Conservation (phyloP, 441 rosid genomes). For the Pelargonium myrrhifolium region DNA sequence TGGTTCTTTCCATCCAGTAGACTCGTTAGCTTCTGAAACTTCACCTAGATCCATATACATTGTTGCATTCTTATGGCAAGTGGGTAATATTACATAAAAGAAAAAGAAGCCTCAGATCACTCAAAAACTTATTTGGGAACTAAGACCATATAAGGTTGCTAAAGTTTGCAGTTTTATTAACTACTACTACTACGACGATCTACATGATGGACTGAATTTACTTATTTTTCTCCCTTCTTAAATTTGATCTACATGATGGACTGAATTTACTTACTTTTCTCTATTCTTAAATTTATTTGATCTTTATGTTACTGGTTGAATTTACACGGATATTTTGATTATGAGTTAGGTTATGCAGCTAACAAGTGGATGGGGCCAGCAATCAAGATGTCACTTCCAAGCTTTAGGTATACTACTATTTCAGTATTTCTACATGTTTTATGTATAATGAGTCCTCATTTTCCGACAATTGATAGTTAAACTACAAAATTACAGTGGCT, state of each 20-base stretch:
- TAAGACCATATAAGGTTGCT: no score
- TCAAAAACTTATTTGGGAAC: background rate
- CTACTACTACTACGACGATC: no score
- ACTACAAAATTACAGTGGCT: slow-evolving; percentile 57
- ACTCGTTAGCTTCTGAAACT: background rate
- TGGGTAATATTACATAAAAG: no score
- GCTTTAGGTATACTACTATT: slow-evolving; percentile 68
- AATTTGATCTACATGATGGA: no score
- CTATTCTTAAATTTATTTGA: background rate
- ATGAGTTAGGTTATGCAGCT: slow-evolving; percentile 14
- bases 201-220: no score
- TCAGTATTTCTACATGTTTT: background rate
- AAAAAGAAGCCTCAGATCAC: background rate
- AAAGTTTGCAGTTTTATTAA: no score
- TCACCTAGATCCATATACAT: no score
- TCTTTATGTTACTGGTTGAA: background rate
- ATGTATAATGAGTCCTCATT: background rate
- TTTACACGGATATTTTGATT: slow-evolving; percentile 8
- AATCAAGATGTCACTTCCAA: slow-evolving; percentile 75
- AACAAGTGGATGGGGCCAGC: slow-evolving; percentile 60
- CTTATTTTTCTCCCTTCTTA: no score
- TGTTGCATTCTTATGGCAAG: no score
- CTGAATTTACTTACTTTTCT: no score
- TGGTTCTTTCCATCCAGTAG: background rate
- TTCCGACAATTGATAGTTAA: slow-evolving; percentile 8